Evolutionary conservation across 164 flowering plant genomes (phyloP), one percentile per base, ranked within the genome.

Genomic region (Aristolochia fimbriata): DNA sequence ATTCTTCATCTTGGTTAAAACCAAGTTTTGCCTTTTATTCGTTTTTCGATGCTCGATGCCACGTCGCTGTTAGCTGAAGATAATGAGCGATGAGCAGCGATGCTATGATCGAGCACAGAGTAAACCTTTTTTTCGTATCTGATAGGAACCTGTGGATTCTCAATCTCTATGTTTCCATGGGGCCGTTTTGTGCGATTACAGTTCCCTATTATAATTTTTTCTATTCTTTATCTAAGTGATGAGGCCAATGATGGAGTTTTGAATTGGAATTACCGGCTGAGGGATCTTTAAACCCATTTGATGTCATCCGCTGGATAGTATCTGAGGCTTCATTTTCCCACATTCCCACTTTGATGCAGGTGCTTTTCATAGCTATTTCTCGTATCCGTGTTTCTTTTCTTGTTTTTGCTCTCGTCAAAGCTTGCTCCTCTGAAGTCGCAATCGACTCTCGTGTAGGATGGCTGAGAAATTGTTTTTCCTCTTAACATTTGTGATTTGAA

Each of bases 181-280:
- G 73, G 86, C 86, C 86, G 83, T 22, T 79, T 77, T 55, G 4
- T 74, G 86, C 77, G 80, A 81, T 81, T 73, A 82, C 80, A 82
- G 69, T 67, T 54, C 20, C 6, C 21, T 66, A 25, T n/a, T n/a
- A 1, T 8, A n/a, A 1, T 62, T 1, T 50, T 47, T 58, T 6
- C 31, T 8, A 47, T 59, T 13, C 15, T 51, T 1, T 1, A 0
- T n/a, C 12, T 7, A 30, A 45, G 6, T 17, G 50, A 25, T n/a
- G 70, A 70, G 69, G 81, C 80, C 80, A 24, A 59, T 80, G 81
- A 80, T 20, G 78, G 77, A 62, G 49, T 55, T 47, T 25, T 47
- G 27, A 59, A 68, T 68, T 78, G 85, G 83, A 78, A 81, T 81
- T 81, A 81, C 85, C 85, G 82, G 25, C 85, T 81, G 85, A 81